A percentile compares a stretch with the other conserved stretches of the same genome.
Evolutionary conservation across 2,329 filamentous ascomycete genomes (phyloP).

Genomic region (Pseudocercospora cruenta): DNA sequence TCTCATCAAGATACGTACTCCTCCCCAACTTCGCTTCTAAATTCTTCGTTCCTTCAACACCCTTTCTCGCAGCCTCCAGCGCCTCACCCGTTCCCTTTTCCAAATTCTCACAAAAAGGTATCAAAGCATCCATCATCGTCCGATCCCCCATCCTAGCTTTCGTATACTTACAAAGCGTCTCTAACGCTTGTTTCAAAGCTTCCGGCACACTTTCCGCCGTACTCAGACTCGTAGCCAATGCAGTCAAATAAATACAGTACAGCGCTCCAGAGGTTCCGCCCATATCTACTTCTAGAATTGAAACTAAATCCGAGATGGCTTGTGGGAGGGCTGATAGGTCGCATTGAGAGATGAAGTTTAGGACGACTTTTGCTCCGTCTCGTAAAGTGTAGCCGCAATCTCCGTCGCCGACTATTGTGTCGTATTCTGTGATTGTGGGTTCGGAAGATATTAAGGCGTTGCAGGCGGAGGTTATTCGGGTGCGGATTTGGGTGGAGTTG

Average conservation of each 20-base stretch:
- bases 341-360: slow-evolving; percentile 37
- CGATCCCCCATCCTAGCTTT: slow-evolving; percentile 39
- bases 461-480: slow-evolving; percentile 37
- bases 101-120: slow-evolving; percentile 39
- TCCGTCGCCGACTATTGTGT: slow-evolving; percentile 43
- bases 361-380: slow-evolving; percentile 41
- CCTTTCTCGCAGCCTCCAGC: slow-evolving; percentile 32
- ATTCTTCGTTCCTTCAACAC: slow-evolving; percentile 41
- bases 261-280: slow-evolving; percentile 42
- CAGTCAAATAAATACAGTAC: slow-evolving; percentile 42
- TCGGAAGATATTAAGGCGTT: slow-evolving; percentile 40
- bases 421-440: slow-evolving; percentile 42
- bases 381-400: slow-evolving; percentile 43
- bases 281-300: slow-evolving; percentile 42
- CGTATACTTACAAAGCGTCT: slow-evolving; percentile 40
- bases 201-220: slow-evolving; percentile 27
- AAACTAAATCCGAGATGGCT: slow-evolving; percentile 35
- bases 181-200: slow-evolving; percentile 34
- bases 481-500: slow-evolving; percentile 34
- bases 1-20: slow-evolving; percentile 43
- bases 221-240: slow-evolving; percentile 35
- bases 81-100: slow-evolving; percentile 29
- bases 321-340: slow-evolving; percentile 36
- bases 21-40: slow-evolving; percentile 41
- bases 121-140: slow-evolving; percentile 43